Conservation (phyloP, 768 basidiomycete genomes). For the Crucibulum laeve region DNA sequence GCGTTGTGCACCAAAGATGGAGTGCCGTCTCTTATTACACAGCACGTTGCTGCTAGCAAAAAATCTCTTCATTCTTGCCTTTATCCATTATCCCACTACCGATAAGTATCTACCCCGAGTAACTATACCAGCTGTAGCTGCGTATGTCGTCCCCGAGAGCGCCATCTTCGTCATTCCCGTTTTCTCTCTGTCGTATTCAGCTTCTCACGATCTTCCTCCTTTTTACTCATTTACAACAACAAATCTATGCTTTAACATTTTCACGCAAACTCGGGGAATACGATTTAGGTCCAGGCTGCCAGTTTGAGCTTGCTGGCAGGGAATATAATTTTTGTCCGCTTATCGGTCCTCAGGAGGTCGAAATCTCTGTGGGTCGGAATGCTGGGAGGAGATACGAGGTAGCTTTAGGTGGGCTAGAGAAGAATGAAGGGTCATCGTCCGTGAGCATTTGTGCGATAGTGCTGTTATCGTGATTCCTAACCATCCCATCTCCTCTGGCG, state of each 20-base stretch:
- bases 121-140: too few species aligned
- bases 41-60: too few species aligned
- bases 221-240: not conserved
- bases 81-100: too few species aligned
- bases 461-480: not conserved
- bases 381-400: not conserved
- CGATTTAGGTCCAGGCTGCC: conserved; percentile 6
- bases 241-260: not conserved
- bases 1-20: not conserved
- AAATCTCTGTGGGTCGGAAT: not conserved
- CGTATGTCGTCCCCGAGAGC: too few species aligned
- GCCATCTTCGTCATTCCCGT: not conserved
- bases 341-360: conserved; percentile 1
- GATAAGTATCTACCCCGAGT: too few species aligned
- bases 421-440: not conserved
- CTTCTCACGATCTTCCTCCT: not conserved
- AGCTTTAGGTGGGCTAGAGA: conserved; percentile 3
- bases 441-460: not conserved
- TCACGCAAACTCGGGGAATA: conserved; percentile 5
- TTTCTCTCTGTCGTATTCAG: not conserved
- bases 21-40: not conserved
- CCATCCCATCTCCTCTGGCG: not conserved
- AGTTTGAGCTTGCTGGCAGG: conserved; percentile 4
- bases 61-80: too few species aligned
- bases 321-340: conserved; percentile 10